A percentile compares a stretch with the other conserved stretches of the same genome.
These are phyloP conservation scores for Astrothelium macrocarpum DNA, from an alignment of 495 filamentous ascomycete genomes.

Conservation along the genomic window DNA sequence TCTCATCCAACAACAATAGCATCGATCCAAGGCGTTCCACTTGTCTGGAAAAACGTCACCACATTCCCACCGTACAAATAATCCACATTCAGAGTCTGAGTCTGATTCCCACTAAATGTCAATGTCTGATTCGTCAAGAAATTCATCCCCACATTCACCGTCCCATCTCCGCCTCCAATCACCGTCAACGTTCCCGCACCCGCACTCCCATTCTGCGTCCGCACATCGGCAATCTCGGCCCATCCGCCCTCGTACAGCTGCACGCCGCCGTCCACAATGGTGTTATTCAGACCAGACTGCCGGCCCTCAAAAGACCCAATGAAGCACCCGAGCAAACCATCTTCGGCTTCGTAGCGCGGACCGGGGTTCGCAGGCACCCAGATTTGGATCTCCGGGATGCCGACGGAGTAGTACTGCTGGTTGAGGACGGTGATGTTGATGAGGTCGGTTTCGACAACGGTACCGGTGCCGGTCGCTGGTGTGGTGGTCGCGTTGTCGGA, in stretches of 20 bases:
- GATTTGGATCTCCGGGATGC: constrained; percentile 19
- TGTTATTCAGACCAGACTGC: constrained; percentile 17
- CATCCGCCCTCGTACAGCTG: constrained; percentile 12
- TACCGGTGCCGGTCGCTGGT: background rate
- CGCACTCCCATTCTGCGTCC: constrained; percentile 7
- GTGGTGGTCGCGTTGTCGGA: constrained; percentile 5
- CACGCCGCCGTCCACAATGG: constrained; percentile 19
- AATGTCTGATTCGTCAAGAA: constrained; percentile 16
- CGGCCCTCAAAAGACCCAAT: constrained; percentile 18
- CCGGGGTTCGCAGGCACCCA: constrained; percentile 19
- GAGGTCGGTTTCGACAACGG: constrained; percentile 16
- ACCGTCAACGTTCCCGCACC: constrained; percentile 11
- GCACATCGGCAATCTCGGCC: constrained; percentile 17
- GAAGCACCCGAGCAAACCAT: constrained; percentile 19
- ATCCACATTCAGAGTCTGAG: constrained; percentile 16
- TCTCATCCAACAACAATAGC: constrained; percentile 14
- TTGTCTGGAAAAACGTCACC: constrained; percentile 18
- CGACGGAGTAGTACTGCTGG: constrained; percentile 15
- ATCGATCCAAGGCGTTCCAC: constrained; percentile 17
- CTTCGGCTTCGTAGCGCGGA: constrained; percentile 21
- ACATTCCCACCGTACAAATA: constrained; percentile 19
- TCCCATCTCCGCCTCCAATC: constrained; percentile 16
- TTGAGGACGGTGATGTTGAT: constrained; percentile 14
- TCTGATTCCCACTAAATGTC: constrained; percentile 11
- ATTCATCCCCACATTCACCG: constrained; percentile 18